A percentile compares a stretch with the other conserved stretches of the same genome.
Evolutionary conservation across 768 basidiomycete genomes (phyloP).

Genomic region (Mycena vitilis): DNA sequence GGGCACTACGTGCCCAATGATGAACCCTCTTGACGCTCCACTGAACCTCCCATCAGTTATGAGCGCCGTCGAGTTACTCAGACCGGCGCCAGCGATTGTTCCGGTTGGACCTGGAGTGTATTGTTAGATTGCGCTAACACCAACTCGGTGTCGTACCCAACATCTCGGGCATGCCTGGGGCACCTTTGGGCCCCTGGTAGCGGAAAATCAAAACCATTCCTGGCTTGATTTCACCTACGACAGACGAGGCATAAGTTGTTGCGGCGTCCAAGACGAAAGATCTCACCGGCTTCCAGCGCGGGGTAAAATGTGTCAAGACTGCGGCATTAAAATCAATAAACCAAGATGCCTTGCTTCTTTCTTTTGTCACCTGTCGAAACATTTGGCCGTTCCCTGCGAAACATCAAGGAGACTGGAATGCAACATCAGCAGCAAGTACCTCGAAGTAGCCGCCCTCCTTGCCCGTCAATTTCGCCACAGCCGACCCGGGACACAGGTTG

Average conservation of each 20-base stretch:
- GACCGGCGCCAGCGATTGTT: conserved; percentile 86
- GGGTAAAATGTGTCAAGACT: conserved; percentile 80
- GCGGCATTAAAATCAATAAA: not conserved
- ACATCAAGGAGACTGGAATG: conserved; percentile 1
- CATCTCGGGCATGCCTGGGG: conserved; percentile 92
- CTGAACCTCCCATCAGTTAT: conserved; percentile 94
- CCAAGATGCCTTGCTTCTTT: no score
- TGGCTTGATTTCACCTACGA: conserved; percentile 72
- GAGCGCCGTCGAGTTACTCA: conserved; percentile 80
- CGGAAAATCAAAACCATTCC: conserved; percentile 86
- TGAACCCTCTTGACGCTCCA: conserved; percentile 73
- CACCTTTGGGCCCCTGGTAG: conserved; percentile 91
- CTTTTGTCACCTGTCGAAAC: conserved; percentile 72
- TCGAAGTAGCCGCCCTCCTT: conserved; percentile 91
- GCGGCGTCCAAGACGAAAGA: no score
- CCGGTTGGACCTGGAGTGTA: conserved; percentile 73
- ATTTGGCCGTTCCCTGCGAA: conserved; percentile 75
- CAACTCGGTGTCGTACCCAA: conserved; percentile 45
- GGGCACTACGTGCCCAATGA: conserved; percentile 68
- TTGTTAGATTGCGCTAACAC: not conserved
- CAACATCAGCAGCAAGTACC: conserved; percentile 47
- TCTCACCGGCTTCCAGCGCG: conserved; percentile 75
- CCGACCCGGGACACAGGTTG: conserved; percentile 87
- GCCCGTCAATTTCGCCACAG: conserved; percentile 94
- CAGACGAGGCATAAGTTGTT: no score